Evolutionary conservation across 768 basidiomycete genomes (phyloP).

Genomic region (Kwoniella sp.): DNA sequence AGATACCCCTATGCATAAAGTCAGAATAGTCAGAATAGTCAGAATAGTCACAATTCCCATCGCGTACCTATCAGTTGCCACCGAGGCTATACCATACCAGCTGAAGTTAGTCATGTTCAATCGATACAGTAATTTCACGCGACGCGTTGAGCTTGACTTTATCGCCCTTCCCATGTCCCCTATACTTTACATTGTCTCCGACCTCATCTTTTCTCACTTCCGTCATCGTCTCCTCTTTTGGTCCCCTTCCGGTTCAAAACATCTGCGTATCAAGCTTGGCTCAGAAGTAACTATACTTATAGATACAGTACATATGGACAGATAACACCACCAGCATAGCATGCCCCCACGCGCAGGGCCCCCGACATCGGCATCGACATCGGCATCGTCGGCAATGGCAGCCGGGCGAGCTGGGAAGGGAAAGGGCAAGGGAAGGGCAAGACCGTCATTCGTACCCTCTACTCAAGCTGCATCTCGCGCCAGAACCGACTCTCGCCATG

Average conservation of each 20-base stretch:
- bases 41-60: too few relatives aligned
- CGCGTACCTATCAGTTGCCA: too few relatives aligned
- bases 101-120: background rate
- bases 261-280: too few relatives aligned
- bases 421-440: background rate
- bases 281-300: too few relatives aligned
- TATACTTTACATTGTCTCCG: background rate
- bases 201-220: background rate
- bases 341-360: slow-evolving; percentile 2
- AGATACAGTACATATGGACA: background rate
- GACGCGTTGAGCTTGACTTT: background rate
- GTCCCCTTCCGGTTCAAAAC: too few relatives aligned
- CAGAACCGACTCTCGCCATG: background rate
- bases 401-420: too few relatives aligned
- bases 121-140: background rate
- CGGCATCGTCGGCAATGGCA: background rate
- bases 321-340: background rate
- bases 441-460: background rate
- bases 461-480: background rate
- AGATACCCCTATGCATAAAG: too few relatives aligned
- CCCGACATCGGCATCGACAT: background rate
- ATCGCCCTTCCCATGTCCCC: too few relatives aligned
- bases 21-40: too few relatives aligned
- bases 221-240: background rate
- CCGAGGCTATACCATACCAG: too few relatives aligned